phyloP scores from a whole-genome alignment of 768 basidiomycete species.

The Phaffia australis region DNA sequence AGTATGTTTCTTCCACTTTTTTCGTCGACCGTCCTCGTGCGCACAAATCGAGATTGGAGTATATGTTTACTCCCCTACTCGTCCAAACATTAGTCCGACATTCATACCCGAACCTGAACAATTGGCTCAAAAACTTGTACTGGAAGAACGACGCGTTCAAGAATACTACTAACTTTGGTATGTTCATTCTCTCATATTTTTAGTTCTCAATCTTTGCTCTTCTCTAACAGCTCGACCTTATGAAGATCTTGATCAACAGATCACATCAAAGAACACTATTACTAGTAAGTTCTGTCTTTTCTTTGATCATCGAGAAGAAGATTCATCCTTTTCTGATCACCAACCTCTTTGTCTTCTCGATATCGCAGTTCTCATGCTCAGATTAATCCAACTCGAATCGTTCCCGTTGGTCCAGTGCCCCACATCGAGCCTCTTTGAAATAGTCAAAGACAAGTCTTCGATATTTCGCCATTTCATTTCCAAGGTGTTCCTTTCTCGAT shows the following conservation, averaged over 20 bases:
- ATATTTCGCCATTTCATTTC: too few relatives aligned
- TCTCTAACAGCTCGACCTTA: background rate
- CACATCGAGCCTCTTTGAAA: constrained; percentile 48
- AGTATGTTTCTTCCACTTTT: constrained; percentile 30
- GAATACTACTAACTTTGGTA: constrained; percentile 69
- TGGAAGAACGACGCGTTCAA: constrained; percentile 84
- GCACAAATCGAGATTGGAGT: background rate
- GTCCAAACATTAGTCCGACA: constrained; percentile 48
- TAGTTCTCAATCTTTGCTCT: background rate
- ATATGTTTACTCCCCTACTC: too few relatives aligned
- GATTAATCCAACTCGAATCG: constrained; percentile 46
- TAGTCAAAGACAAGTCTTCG: background rate
- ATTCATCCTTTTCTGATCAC: background rate
- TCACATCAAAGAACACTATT: constrained; percentile 39
- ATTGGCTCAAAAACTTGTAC: constrained; percentile 58
- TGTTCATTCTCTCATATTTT: background rate
- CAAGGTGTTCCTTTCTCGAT: too few relatives aligned
- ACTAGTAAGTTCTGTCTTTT: constrained; percentile 13
- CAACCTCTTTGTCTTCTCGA: background rate
- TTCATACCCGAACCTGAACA: constrained; percentile 73
- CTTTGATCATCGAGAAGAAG: background rate
- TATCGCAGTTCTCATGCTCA: constrained; percentile 34
- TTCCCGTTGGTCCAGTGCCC: constrained; percentile 63
- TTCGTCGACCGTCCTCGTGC: background rate
- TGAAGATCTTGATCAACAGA: background rate